Percentiles rank a stretch among this genome's conserved stretches.
These are phyloP conservation scores for Diaporthe helianthi DNA, from an alignment of 2,329 filamentous ascomycete species.

Conservation along the genomic window DNA sequence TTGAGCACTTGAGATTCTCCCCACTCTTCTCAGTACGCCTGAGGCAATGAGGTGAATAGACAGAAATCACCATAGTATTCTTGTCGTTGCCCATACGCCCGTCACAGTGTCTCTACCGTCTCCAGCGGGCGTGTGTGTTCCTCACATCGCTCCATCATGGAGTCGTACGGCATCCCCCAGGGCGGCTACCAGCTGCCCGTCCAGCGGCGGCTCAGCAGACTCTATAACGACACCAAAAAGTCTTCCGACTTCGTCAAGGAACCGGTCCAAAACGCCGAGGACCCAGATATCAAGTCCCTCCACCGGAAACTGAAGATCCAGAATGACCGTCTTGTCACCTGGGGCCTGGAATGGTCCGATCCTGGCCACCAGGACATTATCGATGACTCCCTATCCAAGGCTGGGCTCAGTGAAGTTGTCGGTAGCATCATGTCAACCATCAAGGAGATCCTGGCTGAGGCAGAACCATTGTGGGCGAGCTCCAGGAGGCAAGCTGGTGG, in stretches of 20 bases:
- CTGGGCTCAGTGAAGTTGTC: constrained; percentile 78
- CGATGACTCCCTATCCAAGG: constrained; percentile 73
- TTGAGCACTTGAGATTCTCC: not conserved
- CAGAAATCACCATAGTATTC: not conserved
- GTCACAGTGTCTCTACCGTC: not conserved
- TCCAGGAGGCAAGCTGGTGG: constrained; percentile 56
- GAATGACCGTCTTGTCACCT: constrained; percentile 78
- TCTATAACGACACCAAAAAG: constrained; percentile 83
- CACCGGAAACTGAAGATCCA: constrained; percentile 82
- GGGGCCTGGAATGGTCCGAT: constrained; percentile 84
- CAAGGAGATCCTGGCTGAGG: constrained; percentile 79
- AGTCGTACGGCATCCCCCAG: constrained; percentile 54
- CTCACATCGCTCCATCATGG: constrained; percentile 47
- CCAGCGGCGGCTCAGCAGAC: constrained; percentile 70
- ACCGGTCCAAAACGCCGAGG: constrained; percentile 66
- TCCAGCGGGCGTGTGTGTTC: not conserved
- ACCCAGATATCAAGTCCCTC: constrained; percentile 74
- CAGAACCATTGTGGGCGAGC: constrained; percentile 73
- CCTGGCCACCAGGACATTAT: constrained; percentile 74
- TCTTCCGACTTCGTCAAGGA: constrained; percentile 76
- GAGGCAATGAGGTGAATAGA: constrained; percentile 16
- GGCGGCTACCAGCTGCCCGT: constrained; percentile 63
- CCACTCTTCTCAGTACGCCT: not conserved
- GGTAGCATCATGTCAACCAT: constrained; percentile 81
- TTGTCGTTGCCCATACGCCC: not conserved